These are phyloP conservation scores for Dicorynia guianensis DNA, from an alignment of 306 rosid genomes.

Conservation along the genomic window DNA sequence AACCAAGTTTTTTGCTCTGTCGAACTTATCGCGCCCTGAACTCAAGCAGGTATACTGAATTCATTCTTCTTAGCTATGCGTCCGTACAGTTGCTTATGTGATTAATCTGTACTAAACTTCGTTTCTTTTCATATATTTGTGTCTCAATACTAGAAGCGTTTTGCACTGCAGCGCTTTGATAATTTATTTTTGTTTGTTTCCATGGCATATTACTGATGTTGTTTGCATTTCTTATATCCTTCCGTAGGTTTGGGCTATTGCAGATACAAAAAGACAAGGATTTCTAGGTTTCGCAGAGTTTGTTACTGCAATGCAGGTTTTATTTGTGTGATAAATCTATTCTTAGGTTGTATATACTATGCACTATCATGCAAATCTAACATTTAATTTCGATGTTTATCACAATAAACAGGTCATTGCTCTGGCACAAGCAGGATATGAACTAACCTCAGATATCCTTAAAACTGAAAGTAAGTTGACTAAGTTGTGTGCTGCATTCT, in stretches of 20 bases:
- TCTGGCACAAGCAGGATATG: conserved; percentile 79
- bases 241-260: conserved; percentile 75
- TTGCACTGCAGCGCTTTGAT: too few relatives aligned
- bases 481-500: neutral
- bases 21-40: conserved; percentile 79
- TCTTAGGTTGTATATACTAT: neutral
- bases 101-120: too few relatives aligned
- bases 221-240: neutral
- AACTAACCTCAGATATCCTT: conserved; percentile 62
- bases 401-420: conserved; percentile 64
- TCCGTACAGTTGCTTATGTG: too few relatives aligned
- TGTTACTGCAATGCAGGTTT: conserved; percentile 86
- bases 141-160: too few relatives aligned
- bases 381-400: conserved; percentile 1
- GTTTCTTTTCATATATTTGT: too few relatives aligned
- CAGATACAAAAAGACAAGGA: conserved; percentile 83
- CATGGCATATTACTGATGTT: neutral
- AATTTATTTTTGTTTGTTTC: too few relatives aligned
- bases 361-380: neutral
- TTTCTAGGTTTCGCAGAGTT: conserved; percentile 75
- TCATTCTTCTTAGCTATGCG: neutral
- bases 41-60: conserved; percentile 67
- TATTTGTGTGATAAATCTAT: neutral
- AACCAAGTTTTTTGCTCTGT: conserved; percentile 78
- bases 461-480: conserved; percentile 64